These are phyloP conservation scores for Aspergillus oerlinghausenensis DNA, from an alignment of 2,329 filamentous ascomycete species.

Conservation along the genomic window DNA sequence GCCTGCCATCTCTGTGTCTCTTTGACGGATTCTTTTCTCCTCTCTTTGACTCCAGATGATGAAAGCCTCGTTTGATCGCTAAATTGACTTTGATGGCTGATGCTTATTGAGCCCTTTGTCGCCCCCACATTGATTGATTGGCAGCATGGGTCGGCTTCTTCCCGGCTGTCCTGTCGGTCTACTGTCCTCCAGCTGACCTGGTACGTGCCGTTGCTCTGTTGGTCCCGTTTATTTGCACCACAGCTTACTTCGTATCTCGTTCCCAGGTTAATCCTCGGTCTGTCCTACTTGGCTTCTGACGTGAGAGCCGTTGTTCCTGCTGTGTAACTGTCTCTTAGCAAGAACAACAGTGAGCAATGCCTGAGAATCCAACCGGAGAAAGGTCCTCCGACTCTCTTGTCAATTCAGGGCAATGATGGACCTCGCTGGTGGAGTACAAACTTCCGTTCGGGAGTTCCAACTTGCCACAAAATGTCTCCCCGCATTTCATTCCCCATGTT, in stretches of 20 bases:
- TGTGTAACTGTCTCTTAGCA: background rate
- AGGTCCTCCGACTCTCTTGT: background rate
- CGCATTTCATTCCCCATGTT: background rate
- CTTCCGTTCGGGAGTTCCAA: background rate
- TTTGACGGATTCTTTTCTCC: background rate
- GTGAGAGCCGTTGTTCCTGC: background rate
- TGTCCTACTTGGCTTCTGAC: background rate
- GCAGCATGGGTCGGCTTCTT: background rate
- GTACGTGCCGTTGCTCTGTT: background rate
- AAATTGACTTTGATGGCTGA: background rate
- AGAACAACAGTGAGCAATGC: too few species aligned
- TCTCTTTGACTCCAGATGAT: background rate
- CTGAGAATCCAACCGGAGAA: background rate
- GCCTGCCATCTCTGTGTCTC: background rate
- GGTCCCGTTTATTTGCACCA: background rate
- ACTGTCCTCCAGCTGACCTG: background rate
- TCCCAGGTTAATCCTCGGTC: background rate
- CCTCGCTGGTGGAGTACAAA: background rate
- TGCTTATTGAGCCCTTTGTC: background rate
- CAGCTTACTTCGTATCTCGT: background rate
- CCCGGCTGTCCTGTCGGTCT: too few species aligned
- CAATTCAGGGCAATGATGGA: background rate
- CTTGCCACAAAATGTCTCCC: background rate
- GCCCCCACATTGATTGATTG: background rate
- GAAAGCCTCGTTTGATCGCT: background rate